phyloP scores from a whole-genome alignment of 1,139 yeast species.

The Sugiyamaella xylanicola region DNA sequence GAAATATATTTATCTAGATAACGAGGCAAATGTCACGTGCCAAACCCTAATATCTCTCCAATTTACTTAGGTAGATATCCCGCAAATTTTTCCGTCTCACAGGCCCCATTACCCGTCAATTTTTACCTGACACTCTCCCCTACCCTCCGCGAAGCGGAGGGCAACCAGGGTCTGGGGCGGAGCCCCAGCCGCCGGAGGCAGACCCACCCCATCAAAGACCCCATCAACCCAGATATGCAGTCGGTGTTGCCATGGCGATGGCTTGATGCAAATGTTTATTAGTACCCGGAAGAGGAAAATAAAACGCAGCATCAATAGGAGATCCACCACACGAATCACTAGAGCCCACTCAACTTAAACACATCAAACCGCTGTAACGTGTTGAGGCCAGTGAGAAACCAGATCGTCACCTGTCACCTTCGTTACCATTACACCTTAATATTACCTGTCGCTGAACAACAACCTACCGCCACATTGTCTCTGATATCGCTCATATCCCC shows the following conservation, averaged over 20 bases:
- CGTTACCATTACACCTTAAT: neutral
- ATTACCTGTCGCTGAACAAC: neutral
- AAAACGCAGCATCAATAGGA: neutral
- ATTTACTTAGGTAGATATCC: too few relatives aligned
- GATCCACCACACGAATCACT: neutral
- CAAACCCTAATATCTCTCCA: neutral
- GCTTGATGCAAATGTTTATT: constrained; percentile 14
- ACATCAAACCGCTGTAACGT: neutral
- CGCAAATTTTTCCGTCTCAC: too few relatives aligned
- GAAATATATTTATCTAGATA: too few relatives aligned
- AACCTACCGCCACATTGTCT: constrained; percentile 6
- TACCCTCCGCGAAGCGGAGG: too few relatives aligned
- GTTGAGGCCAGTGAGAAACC: neutral
- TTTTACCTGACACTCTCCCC: too few relatives aligned
- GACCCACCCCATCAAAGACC: too few relatives aligned
- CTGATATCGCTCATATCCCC: constrained; percentile 4
- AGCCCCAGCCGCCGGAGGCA: too few relatives aligned
- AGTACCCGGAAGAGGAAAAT: constrained; percentile 5
- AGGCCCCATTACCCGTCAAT: too few relatives aligned
- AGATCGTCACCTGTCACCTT: neutral
- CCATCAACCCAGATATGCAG: too few relatives aligned
- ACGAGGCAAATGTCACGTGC: too few relatives aligned
- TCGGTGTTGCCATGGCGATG: constrained; percentile 7
- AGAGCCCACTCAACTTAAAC: neutral
- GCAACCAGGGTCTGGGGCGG: too few relatives aligned